phyloP scores from a whole-genome alignment of 2,329 filamentous ascomycete species.

The Claviceps monticola region DNA sequence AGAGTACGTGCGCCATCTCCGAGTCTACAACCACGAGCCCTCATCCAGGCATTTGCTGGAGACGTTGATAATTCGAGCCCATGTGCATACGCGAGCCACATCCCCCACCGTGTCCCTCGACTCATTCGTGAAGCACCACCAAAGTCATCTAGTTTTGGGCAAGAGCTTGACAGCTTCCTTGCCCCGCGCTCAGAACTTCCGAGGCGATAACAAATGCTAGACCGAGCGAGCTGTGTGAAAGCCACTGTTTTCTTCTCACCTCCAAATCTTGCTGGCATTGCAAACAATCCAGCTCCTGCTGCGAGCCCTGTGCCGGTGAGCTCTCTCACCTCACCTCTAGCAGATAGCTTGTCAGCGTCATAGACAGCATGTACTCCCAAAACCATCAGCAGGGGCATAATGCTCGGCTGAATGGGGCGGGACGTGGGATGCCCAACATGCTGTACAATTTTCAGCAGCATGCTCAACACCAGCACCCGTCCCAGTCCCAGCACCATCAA shows the following conservation, averaged over 20 bases:
- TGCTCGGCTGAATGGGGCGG: constrained; percentile 52
- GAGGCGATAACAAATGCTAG: constrained; percentile 14
- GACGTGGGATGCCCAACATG: constrained; percentile 46
- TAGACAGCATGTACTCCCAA: constrained; percentile 57
- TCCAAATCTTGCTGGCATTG: constrained; percentile 6
- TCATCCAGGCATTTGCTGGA: constrained; percentile 10
- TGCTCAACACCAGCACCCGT: constrained; percentile 46
- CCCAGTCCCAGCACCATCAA: constrained; percentile 51
- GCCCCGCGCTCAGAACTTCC: background rate
- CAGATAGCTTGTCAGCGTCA: constrained; percentile 9
- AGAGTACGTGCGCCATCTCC: constrained; percentile 7
- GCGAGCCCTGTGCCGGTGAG: constrained; percentile 18
- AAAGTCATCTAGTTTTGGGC: constrained; percentile 9
- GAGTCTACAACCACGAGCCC: constrained; percentile 5
- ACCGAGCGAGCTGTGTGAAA: constrained; percentile 7
- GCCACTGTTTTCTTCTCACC: constrained; percentile 3
- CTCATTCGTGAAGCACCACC: constrained; percentile 18
- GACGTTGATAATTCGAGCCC: constrained; percentile 14
- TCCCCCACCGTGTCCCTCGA: constrained; percentile 18
- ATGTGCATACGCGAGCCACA: constrained; percentile 26
- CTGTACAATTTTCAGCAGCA: constrained; percentile 58
- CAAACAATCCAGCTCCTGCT: constrained; percentile 10
- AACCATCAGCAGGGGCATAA: constrained; percentile 59
- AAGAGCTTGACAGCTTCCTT: constrained; percentile 3
- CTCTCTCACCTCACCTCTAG: constrained; percentile 6